Base-by-base conservation (phyloP, 352 stramenopile species). In the Pseudoperonospora humuli region DNA sequence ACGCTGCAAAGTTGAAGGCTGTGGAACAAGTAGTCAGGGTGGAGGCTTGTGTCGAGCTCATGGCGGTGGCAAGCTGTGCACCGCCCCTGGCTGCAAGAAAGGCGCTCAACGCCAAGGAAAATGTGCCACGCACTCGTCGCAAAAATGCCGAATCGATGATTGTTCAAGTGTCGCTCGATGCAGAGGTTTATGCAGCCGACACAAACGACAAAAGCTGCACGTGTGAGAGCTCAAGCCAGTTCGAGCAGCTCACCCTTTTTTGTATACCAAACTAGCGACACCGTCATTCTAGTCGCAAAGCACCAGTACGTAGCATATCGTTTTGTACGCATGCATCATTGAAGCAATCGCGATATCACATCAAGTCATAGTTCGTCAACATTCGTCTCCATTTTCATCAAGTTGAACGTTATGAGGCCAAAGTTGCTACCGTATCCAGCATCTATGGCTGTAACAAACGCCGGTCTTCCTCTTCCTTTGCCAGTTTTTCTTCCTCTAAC, bases 41-140 rank as follows among this genome's bases (percentile, higher is more conserved):
- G 73, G 75, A 43, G 76, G 81, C 7, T 77, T 75, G 47, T 95
- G 83, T 52, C 77, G 82, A 20, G 76, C 69, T 21, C 84, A 95
- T 49, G 82, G 84, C 17, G 82, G 82, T 39, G 82, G 80, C 39
- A 88, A 91, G 64, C 57, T 77, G 48, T 95, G 82, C 50, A 70
- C 74, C 32, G 71, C 82, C 33, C 67, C 84, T 45, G 78, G 76
- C 32, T 95, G 82, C 62, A 81, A 81, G 64, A 94, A 94, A 69
- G 75, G 80, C 29, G 81, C 76, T 31, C 82, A 94, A 46, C 82
- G 79, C 13, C 64, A 82, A 56, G 73, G 81, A 40, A 89, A 87
- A 58, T 95, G 84, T 45, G 72, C 82, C 6, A 62, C 73, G 6
- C 84, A 95, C 58, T 72, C 80, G 2, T 79, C 70, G 2, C 72